Percentiles rank a stretch among this genome's conserved stretches.
Evolutionary conservation across 2,329 filamentous ascomycete genomes (phyloP).

Genomic region (Paracoccidioides brasiliensis): DNA sequence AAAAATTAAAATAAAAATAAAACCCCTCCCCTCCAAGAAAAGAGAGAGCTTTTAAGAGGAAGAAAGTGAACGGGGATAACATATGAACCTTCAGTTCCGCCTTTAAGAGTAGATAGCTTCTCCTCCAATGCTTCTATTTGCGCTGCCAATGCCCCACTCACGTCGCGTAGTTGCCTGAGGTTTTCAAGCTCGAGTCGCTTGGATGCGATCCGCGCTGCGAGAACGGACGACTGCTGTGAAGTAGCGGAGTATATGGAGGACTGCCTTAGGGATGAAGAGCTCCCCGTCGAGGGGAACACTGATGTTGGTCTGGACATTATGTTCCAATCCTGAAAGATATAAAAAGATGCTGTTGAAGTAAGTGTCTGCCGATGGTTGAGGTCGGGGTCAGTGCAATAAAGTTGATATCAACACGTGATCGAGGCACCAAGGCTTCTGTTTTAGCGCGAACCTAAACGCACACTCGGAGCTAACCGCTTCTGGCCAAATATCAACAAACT

Average conservation of each 20-base stretch:
- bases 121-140: conserved; percentile 51
- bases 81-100: conserved; percentile 46
- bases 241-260: conserved; percentile 19
- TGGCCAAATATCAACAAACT: conserved; percentile 29
- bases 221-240: conserved; percentile 40
- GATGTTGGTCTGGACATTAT: conserved; percentile 19
- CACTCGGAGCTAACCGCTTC: conserved; percentile 14
- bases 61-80: background rate
- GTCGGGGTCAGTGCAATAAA: background rate
- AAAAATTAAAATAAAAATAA: no score
- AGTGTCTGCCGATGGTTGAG: background rate
- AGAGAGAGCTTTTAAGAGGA: background rate
- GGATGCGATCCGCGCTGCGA: conserved; percentile 49
- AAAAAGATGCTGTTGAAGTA: background rate
- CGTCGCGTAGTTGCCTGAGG: conserved; percentile 47
- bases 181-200: conserved; percentile 52
- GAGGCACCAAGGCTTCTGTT: background rate
- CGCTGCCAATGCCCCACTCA: conserved; percentile 47
- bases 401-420: background rate
- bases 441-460: background rate
- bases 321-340: background rate
- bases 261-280: conserved; percentile 20
- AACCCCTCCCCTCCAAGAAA: background rate
- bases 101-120: conserved; percentile 47
- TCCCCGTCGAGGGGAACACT: conserved; percentile 18